These are phyloP conservation scores for Meira miltonrushii DNA, from an alignment of 1,284 basidiomycete species.

Conservation along the genomic window DNA sequence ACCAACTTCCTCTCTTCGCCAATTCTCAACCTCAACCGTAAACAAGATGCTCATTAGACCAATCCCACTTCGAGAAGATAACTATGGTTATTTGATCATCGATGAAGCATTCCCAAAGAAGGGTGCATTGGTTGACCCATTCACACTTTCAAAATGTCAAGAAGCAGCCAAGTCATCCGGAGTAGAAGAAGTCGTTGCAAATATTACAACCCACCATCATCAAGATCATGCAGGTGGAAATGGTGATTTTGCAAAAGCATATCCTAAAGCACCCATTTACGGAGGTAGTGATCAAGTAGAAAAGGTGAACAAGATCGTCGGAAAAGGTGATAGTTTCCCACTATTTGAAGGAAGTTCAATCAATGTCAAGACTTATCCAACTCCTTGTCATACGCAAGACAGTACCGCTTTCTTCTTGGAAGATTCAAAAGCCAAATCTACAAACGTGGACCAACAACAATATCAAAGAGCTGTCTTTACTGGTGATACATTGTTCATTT, in stretches of 20 bases:
- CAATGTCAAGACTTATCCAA: slow-evolving; percentile 60
- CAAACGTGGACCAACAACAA: slow-evolving; percentile 58
- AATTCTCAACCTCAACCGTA: background rate
- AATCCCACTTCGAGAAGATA: slow-evolving; percentile 51
- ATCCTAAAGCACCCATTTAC: slow-evolving; percentile 69
- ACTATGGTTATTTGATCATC: slow-evolving; percentile 49
- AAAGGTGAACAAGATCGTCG: slow-evolving; percentile 67
- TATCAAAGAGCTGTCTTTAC: slow-evolving; percentile 75
- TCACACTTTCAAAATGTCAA: slow-evolving; percentile 70
- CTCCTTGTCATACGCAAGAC: slow-evolving; percentile 94
- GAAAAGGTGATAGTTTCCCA: slow-evolving; percentile 29
- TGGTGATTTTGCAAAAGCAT: slow-evolving; percentile 58
- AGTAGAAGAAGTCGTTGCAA: slow-evolving; percentile 58
- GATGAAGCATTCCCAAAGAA: slow-evolving; percentile 24
- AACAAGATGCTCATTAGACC: slow-evolving; percentile 45
- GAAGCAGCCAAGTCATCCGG: slow-evolving; percentile 64
- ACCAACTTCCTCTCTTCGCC: background rate
- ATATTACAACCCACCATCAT: slow-evolving; percentile 50
- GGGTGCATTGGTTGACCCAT: slow-evolving; percentile 63
- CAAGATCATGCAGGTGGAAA: slow-evolving; percentile 83
- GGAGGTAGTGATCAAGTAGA: slow-evolving; percentile 72
- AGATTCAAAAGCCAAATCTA: slow-evolving; percentile 49
- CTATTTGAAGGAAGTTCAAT: slow-evolving; percentile 23
- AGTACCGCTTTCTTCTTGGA: slow-evolving; percentile 85
- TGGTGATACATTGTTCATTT: slow-evolving; percentile 90